phyloP scores from a whole-genome alignment of 1,139 yeast genomes.

The Diutina ranongensis region DNA sequence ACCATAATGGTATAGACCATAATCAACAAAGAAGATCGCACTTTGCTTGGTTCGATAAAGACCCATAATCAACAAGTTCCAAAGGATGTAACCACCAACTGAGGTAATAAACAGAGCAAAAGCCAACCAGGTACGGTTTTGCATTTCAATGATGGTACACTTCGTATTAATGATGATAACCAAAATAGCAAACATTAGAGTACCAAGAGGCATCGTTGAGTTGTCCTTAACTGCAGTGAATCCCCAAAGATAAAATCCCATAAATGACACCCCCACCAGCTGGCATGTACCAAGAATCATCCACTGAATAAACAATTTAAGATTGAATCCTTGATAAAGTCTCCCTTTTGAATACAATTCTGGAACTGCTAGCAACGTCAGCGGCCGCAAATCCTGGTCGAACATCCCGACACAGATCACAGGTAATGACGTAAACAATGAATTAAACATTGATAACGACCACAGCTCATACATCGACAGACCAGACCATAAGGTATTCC shows the following conservation, averaged over 20 bases:
- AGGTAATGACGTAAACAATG: constrained; percentile 86
- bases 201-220: constrained; percentile 73
- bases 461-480: constrained; percentile 89
- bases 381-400: constrained; percentile 81
- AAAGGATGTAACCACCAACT: constrained; percentile 75
- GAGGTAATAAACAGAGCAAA: constrained; percentile 62
- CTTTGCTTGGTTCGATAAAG: constrained; percentile 49
- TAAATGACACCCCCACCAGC: constrained; percentile 60
- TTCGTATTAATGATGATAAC: constrained; percentile 66
- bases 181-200: constrained; percentile 59
- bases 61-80: constrained; percentile 71
- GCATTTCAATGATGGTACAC: constrained; percentile 76
- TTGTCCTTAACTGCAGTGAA: constrained; percentile 54
- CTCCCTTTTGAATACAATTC: constrained; percentile 78
- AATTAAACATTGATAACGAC: constrained; percentile 95
- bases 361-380: constrained; percentile 85
- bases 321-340: constrained; percentile 61
- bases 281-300: constrained; percentile 65
- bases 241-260: constrained; percentile 61
- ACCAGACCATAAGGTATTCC: constrained; percentile 84
- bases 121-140: constrained; percentile 64
- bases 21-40: constrained; percentile 60
- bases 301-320: constrained; percentile 66
- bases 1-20: constrained; percentile 65
- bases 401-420: constrained; percentile 92